A percentile compares a stretch with the other conserved stretches of the same genome.
Conservation (phyloP, 805 yeast species). For the Kodamaea nitidulidarum region DNA sequence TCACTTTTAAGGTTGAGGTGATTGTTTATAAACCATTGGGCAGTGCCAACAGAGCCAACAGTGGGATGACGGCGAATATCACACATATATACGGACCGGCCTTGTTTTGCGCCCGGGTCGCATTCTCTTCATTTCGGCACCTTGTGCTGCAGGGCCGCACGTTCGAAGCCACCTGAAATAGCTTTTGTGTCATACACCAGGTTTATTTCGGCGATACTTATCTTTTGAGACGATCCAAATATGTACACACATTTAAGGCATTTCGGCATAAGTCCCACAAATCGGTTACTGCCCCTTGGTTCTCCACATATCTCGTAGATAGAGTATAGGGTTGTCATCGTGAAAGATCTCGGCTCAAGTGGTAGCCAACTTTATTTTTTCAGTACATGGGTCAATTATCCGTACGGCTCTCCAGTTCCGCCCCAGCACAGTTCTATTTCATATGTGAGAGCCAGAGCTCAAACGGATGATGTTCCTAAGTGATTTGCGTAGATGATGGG, state of each 20-base stretch:
- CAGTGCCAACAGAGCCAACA: not conserved
- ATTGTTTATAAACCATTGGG: not conserved
- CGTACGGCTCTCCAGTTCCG: not conserved
- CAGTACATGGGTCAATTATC: not conserved
- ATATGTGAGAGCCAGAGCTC: not conserved
- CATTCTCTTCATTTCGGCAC: not conserved
- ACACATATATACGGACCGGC: not conserved
- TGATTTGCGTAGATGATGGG: not conserved
- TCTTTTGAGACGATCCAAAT: not conserved
- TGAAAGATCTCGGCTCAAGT: not conserved
- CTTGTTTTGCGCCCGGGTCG: slow-evolving; percentile 1
- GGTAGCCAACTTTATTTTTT: not conserved
- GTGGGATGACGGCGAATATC: too few species aligned
- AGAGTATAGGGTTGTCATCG: too few species aligned
- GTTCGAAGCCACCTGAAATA: not conserved
- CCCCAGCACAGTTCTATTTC: not conserved
- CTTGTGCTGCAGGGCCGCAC: not conserved
- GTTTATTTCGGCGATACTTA: not conserved
- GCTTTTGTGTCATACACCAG: not conserved
- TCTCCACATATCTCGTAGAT: too few species aligned
- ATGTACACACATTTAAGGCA: not conserved
- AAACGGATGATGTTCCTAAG: not conserved
- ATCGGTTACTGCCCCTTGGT: too few species aligned
- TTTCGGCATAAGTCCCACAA: too few species aligned
- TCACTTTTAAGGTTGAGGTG: not conserved